These are phyloP conservation scores for Conoideocrella luteorostrata DNA, from an alignment of 2,329 filamentous ascomycete species.

Conservation along the genomic window DNA sequence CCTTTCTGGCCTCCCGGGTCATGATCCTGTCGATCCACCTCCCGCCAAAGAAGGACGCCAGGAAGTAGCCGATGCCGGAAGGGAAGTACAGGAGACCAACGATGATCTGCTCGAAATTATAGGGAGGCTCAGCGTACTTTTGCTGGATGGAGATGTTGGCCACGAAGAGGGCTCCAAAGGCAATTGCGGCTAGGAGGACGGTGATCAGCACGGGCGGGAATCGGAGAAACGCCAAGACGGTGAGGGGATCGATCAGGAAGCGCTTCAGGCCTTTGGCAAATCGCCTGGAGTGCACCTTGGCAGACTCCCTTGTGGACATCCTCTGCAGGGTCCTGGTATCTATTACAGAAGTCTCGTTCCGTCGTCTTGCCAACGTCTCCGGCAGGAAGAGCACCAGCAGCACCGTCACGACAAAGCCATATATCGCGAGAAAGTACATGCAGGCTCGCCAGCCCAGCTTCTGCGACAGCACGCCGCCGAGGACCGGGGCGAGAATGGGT, in stretches of 20 bases:
- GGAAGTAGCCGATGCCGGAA: conserved; percentile 64
- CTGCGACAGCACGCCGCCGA: conserved; percentile 67
- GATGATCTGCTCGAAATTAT: conserved; percentile 61
- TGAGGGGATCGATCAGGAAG: conserved; percentile 65
- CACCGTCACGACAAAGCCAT: conserved; percentile 52
- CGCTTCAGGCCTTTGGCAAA: conserved; percentile 49
- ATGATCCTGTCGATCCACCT: conserved; percentile 78
- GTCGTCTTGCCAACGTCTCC: conserved; percentile 50
- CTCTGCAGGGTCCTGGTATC: conserved; percentile 26
- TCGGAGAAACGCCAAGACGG: conserved; percentile 63
- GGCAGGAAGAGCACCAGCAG: conserved; percentile 56
- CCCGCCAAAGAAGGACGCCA: conserved; percentile 63
- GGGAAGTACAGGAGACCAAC: conserved; percentile 75
- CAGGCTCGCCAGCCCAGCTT: conserved; percentile 68
- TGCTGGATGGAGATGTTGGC: conserved; percentile 72
- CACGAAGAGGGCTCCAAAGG: conserved; percentile 69
- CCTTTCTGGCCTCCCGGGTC: conserved; percentile 65
- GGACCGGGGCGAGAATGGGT: conserved; percentile 67
- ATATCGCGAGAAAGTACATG: conserved; percentile 71
- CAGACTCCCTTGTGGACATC: conserved; percentile 56
- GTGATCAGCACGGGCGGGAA: conserved; percentile 69
- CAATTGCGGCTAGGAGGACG: conserved; percentile 67
- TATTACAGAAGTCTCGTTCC: no score
- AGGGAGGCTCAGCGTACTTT: conserved; percentile 60
- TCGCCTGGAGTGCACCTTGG: conserved; percentile 49